Evolutionary conservation across 2,329 filamentous ascomycete species (phyloP), one percentile per base, ranked within the genome.

Genomic region (Dactylellina leptospora): DNA sequence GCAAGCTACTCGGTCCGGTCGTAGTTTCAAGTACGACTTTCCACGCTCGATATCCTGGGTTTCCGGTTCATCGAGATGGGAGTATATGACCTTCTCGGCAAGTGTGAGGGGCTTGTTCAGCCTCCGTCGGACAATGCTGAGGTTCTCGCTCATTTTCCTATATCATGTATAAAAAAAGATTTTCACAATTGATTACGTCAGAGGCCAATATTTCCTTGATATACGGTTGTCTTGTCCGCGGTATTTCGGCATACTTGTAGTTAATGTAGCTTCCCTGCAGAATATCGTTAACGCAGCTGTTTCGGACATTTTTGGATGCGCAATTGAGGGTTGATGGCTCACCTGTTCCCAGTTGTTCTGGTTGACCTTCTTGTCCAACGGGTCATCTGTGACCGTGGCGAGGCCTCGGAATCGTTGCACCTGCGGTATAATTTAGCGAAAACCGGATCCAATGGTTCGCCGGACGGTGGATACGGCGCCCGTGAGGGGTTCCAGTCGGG

Each of bases 51-150:
- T 96, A 54, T 97, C 93, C 82, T 97, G 93, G 77, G 88, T 89
- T 79, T 97, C 91, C 62, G 95, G 95, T 81, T 99, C 92, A 83
- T 97, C 95, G 81, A 99, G 85, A 83, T 99, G 95, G 74, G 93
- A 97, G 86, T 99, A 99, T 78, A 97, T 87, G 79, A 99, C 93
- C 88, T 99, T 99, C 87, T 99, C 95, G 81, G 92, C 91, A 81
- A 89, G 96, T 78, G 92, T 95, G 78, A 99, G 87, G 77, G 95
- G 95, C 78, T 91, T 89, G 84, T 96, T 96, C 76, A 99, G 87
- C 79, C 95, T 89, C 78, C 84, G 82, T 79, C 95, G 91, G 77
- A 99, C 95, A 81, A 99, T 88, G 78, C 88, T 85, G 73, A 99
- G 87, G 86, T 96, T 97, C 85, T 97, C 93, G 78, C 90, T 92